Evolutionary conservation across 768 basidiomycete genomes (phyloP).

Genomic region (Tulasnella sp.): DNA sequence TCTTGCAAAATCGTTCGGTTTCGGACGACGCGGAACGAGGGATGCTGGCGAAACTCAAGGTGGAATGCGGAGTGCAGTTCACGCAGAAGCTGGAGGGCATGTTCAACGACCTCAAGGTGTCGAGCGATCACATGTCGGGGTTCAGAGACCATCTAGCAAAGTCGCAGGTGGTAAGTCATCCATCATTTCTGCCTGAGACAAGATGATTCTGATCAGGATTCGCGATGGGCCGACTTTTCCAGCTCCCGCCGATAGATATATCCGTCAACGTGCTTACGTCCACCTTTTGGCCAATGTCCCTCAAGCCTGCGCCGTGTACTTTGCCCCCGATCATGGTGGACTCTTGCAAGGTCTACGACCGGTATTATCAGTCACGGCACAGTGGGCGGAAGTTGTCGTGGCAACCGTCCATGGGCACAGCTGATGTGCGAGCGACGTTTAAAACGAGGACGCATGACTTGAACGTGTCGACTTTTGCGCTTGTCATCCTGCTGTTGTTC

Average conservation of each 20-base stretch:
- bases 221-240: neutral
- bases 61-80: conserved; percentile 93
- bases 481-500: conserved; percentile 82
- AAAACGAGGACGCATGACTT: conserved; percentile 73
- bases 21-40: conserved; percentile 97
- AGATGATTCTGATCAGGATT: neutral
- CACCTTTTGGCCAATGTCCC: conserved; percentile 88
- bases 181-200: too few relatives aligned
- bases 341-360: conserved; percentile 67
- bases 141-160: conserved; percentile 54
- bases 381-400: conserved; percentile 84
- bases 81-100: conserved; percentile 97
- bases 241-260: conserved; percentile 71
- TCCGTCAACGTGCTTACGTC: conserved; percentile 91
- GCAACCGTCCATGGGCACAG: conserved; percentile 83
- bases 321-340: conserved; percentile 54
- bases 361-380: conserved; percentile 82
- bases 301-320: conserved; percentile 46
- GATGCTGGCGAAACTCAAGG: conserved; percentile 94
- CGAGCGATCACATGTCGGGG: conserved; percentile 63
- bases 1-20: conserved; percentile 74
- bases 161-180: conserved; percentile 42
- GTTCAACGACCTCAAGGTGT: conserved; percentile 95
- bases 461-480: conserved; percentile 81
- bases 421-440: conserved; percentile 77